A percentile compares a stretch with the other conserved stretches of the same genome.
Evolutionary conservation across 768 basidiomycete species (phyloP).

Genomic region (Ramaria sp.): DNA sequence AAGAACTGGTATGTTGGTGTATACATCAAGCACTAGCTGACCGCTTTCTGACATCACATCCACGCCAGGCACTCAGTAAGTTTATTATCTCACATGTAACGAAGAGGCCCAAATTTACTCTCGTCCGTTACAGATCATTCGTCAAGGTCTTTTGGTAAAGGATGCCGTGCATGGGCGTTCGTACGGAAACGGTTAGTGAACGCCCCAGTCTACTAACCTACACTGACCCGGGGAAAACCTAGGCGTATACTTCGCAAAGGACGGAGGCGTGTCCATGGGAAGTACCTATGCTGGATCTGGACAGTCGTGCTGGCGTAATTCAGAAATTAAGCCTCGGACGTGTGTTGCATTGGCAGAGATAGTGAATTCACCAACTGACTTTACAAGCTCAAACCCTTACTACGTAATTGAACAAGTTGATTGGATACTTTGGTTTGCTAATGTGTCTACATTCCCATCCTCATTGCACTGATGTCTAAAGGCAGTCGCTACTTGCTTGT

Average conservation of each 20-base stretch:
- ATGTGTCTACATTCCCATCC: neutral
- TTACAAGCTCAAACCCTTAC: slow-evolving; percentile 40
- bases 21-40: no score
- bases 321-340: slow-evolving; percentile 32
- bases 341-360: slow-evolving; percentile 57
- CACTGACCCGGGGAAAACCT: neutral
- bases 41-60: neutral
- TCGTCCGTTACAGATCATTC: slow-evolving; percentile 51
- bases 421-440: slow-evolving; percentile 58
- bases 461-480: neutral
- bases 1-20: slow-evolving; percentile 35
- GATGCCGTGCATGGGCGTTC: slow-evolving; percentile 45
- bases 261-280: slow-evolving; percentile 38
- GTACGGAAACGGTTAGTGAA: slow-evolving; percentile 44
- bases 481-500: slow-evolving; percentile 55
- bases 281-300: slow-evolving; percentile 25
- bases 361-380: slow-evolving; percentile 47
- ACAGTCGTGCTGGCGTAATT: slow-evolving; percentile 39
- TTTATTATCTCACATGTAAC: neutral
- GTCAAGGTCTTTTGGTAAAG: slow-evolving; percentile 62
- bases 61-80: slow-evolving; percentile 45
- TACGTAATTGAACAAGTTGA: slow-evolving; percentile 54
- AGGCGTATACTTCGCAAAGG: slow-evolving; percentile 64
- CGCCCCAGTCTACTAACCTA: no score
- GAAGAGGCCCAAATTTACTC: neutral